These are phyloP conservation scores for Eucalyptus curtisii DNA, from an alignment of 345 rosid genomes.

Conservation along the genomic window DNA sequence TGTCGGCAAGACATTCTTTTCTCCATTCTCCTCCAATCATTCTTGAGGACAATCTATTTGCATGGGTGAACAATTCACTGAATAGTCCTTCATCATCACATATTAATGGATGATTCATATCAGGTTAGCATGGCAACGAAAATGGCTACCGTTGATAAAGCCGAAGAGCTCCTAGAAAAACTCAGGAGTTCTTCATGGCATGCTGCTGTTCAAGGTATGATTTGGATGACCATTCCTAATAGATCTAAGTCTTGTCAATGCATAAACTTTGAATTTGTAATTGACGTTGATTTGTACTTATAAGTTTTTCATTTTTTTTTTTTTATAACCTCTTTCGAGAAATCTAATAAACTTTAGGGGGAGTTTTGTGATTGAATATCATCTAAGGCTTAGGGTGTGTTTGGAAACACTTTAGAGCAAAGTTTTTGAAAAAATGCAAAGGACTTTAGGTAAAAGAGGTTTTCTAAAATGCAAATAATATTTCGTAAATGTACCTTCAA, in stretches of 20 bases:
- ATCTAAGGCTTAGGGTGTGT: too few species aligned
- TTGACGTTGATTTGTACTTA: not conserved
- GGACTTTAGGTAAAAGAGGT: too few species aligned
- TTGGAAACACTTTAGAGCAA: too few species aligned
- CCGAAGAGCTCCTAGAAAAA: constrained; percentile 72
- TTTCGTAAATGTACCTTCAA: too few species aligned
- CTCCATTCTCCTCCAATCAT: not conserved
- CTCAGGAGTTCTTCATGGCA: constrained; percentile 77
- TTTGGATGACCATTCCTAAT: not conserved
- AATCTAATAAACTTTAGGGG: not conserved
- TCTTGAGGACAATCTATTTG: not conserved
- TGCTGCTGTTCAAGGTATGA: constrained; percentile 77
- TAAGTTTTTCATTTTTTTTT: not conserved
- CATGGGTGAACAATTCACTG: not conserved
- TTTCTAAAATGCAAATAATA: too few species aligned
- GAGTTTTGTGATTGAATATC: not conserved
- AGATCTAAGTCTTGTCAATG: not conserved
- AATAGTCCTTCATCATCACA: not conserved
- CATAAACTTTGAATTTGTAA: not conserved
- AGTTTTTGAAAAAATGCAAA: too few species aligned
- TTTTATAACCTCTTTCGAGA: not conserved
- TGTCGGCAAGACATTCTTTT: not conserved
- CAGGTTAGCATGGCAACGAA: constrained; percentile 91
- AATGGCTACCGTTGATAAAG: constrained; percentile 87
- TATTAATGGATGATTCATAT: not conserved